Percentiles rank a stretch among this genome's conserved stretches.
Evolutionary conservation across 2,329 filamentous ascomycete genomes (phyloP).

Genomic region (Diaporthe ilicicola): DNA sequence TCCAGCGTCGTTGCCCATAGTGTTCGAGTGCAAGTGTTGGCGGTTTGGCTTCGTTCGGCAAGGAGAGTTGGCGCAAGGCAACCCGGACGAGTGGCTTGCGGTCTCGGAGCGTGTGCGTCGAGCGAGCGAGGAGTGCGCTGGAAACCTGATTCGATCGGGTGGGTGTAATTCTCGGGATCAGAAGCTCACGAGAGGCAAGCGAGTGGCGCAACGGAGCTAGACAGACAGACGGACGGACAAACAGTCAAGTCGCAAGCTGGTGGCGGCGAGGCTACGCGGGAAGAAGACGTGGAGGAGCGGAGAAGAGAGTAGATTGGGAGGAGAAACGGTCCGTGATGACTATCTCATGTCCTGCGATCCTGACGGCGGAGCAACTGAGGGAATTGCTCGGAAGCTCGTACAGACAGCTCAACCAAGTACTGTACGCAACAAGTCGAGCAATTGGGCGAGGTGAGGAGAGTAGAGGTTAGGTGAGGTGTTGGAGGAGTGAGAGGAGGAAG

Average conservation of each 20-base stretch:
- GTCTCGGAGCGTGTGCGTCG: not conserved
- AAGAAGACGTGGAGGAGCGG: not conserved
- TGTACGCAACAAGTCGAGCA: not conserved
- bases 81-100: not conserved
- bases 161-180: not conserved
- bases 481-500: not conserved
- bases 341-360: constrained; percentile 20
- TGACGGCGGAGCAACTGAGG: not conserved
- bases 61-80: not conserved
- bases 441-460: constrained; percentile 11
- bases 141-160: not conserved
- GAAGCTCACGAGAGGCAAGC: not conserved
- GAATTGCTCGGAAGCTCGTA: not conserved
- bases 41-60: not conserved
- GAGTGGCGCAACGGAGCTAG: not conserved
- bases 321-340: constrained; percentile 1
- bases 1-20: constrained; percentile 33
- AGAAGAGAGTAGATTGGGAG: constrained; percentile 11
- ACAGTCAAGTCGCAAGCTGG: constrained; percentile 2
- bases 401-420: constrained; percentile 7
- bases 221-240: not conserved
- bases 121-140: not conserved
- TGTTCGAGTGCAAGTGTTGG: not conserved
- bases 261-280: not conserved
- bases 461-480: not conserved